Percentiles rank a stretch among this genome's conserved stretches.
Evolutionary conservation across 257 asterid genomes (phyloP).

Genomic region (Solanum virginianum): DNA sequence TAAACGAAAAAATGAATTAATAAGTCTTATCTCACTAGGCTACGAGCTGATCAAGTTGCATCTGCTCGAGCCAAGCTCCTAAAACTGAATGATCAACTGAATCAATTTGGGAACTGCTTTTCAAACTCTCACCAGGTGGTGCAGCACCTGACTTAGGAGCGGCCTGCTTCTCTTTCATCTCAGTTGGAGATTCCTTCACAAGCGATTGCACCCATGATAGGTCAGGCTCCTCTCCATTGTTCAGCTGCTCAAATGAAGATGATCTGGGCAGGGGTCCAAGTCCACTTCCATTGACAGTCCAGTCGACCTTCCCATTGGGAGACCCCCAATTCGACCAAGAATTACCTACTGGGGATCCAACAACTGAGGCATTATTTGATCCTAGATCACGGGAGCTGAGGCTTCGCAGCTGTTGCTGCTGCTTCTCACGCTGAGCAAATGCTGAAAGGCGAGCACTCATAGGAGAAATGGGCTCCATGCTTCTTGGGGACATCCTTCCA

Average conservation of each 20-base stretch:
- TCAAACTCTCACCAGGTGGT: constrained; percentile 79
- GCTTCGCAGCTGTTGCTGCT: constrained; percentile 53
- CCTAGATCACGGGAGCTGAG: constrained; percentile 61
- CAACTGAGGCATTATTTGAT: constrained; percentile 18
- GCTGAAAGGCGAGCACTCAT: constrained; percentile 55
- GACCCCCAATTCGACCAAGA: constrained; percentile 73
- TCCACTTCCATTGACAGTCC: constrained; percentile 65
- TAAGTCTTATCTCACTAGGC: constrained; percentile 32
- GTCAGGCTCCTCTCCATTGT: constrained; percentile 67
- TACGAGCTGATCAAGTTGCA: constrained; percentile 84
- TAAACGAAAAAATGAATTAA: constrained; percentile 39
- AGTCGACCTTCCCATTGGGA: constrained; percentile 46
- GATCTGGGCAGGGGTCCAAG: constrained; percentile 26
- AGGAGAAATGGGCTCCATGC: constrained; percentile 70
- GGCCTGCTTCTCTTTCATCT: constrained; percentile 59
- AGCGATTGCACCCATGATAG: constrained; percentile 94
- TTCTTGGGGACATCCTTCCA: constrained; percentile 74
- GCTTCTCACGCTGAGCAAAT: constrained; percentile 59
- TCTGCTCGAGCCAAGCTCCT: constrained; percentile 94
- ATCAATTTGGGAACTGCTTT: constrained; percentile 39
- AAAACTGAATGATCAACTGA: constrained; percentile 62
- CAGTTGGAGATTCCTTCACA: constrained; percentile 90
- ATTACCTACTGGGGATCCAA: constrained; percentile 38
- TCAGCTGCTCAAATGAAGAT: constrained; percentile 12
- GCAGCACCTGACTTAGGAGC: constrained; percentile 38